Evolutionary conservation across 176 grass and related monocot genomes (phyloP).

Genomic region (Cenchrus americanus): DNA sequence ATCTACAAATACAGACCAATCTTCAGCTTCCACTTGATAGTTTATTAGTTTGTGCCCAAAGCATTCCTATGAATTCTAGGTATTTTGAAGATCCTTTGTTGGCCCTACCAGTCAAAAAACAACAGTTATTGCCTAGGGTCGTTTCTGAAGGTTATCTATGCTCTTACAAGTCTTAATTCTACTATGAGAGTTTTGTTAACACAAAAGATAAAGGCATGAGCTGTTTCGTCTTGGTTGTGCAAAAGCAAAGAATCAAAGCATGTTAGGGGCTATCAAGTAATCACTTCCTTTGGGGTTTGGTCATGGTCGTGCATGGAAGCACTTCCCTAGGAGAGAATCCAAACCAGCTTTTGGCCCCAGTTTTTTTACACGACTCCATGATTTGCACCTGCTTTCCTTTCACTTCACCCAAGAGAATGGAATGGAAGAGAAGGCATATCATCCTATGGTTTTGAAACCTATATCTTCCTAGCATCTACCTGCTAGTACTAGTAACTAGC

Average conservation of each 20-base stretch:
- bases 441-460: conserved; percentile 84
- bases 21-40: background rate
- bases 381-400: conserved; percentile 63
- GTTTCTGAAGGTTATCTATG: conserved; percentile 23
- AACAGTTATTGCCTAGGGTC: background rate
- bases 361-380: conserved; percentile 56
- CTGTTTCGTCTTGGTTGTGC: conserved; percentile 60
- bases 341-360: conserved; percentile 62
- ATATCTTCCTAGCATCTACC: conserved; percentile 47
- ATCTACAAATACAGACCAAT: conserved; percentile 12
- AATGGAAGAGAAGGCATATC: conserved; percentile 76
- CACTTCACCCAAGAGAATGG: conserved; percentile 81
- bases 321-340: conserved; percentile 96
- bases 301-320: conserved; percentile 79
- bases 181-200: conserved; percentile 36
- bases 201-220: conserved; percentile 65
- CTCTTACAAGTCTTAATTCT: conserved; percentile 32
- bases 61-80: background rate
- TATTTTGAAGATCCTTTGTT: conserved; percentile 31
- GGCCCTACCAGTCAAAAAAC: conserved; percentile 30
- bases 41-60: background rate
- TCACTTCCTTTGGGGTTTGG: conserved; percentile 78
- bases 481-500: conserved; percentile 43
- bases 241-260: conserved; percentile 92
- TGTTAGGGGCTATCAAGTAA: conserved; percentile 83